These are phyloP conservation scores for Parathielavia hyrcaniae DNA, from an alignment of 495 filamentous ascomycete genomes.

Conservation along the genomic window DNA sequence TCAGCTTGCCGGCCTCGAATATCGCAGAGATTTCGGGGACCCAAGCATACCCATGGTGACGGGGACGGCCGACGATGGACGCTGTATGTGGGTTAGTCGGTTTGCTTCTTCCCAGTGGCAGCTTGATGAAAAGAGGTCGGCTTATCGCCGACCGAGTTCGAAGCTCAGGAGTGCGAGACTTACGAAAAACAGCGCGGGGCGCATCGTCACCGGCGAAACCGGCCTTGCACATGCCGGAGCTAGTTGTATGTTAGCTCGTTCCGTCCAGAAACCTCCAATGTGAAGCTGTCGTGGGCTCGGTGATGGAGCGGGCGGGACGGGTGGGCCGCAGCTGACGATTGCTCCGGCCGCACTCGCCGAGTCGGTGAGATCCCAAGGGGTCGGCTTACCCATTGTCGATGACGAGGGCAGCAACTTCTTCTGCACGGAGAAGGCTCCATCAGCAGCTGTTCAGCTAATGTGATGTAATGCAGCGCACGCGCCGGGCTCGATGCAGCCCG, in stretches of 20 bases:
- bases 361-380: constrained; percentile 29
- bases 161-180: constrained; percentile 49
- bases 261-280: constrained; percentile 13
- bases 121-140: constrained; percentile 5
- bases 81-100: constrained; percentile 49
- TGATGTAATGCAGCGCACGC: constrained; percentile 1
- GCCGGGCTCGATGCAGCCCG: neutral
- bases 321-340: constrained; percentile 17
- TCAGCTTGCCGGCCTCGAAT: constrained; percentile 15
- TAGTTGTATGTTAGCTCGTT: constrained; percentile 51
- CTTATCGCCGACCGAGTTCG: constrained; percentile 4
- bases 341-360: constrained; percentile 20
- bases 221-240: constrained; percentile 99
- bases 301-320: constrained; percentile 5
- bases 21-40: constrained; percentile 1
- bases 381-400: constrained; percentile 99
- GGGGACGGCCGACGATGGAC: constrained; percentile 98
- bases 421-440: constrained; percentile 53
- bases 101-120: neutral
- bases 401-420: constrained; percentile 99
- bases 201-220: constrained; percentile 99
- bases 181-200: constrained; percentile 99
- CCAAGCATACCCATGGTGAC: constrained; percentile 92
- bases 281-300: constrained; percentile 11
- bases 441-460: constrained; percentile 39